These are phyloP conservation scores for Tylopilus sp. DNA, from an alignment of 768 basidiomycete species.

Conservation along the genomic window DNA sequence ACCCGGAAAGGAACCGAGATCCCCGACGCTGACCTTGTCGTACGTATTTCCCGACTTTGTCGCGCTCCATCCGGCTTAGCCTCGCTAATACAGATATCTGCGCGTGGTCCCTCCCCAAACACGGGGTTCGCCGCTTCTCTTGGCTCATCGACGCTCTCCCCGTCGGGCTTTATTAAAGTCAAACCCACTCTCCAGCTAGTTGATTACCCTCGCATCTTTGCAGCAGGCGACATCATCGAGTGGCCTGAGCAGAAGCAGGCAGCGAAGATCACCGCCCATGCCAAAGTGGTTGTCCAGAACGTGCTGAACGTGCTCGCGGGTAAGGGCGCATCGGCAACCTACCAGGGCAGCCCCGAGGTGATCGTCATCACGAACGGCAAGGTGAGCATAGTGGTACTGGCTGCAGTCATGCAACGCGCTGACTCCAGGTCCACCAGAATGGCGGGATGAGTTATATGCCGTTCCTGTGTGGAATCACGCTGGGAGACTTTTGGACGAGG, in stretches of 20 bases:
- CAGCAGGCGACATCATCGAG: slow-evolving; percentile 62
- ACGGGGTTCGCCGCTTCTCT: slow-evolving; percentile 53
- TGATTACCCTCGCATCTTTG: slow-evolving; percentile 54
- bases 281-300: slow-evolving; percentile 44
- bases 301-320: slow-evolving; percentile 43
- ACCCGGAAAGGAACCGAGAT: slow-evolving; percentile 52
- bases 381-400: slow-evolving; percentile 35
- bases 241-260: slow-evolving; percentile 61
- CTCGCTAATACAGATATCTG: slow-evolving; percentile 17
- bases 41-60: slow-evolving; percentile 28
- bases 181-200: slow-evolving; percentile 54
- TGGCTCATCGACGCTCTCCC: slow-evolving; percentile 33
- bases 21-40: slow-evolving; percentile 53
- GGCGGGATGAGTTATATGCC: slow-evolving; percentile 40
- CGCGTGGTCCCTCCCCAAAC: slow-evolving; percentile 42
- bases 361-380: slow-evolving; percentile 54
- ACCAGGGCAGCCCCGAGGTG: slow-evolving; percentile 49
- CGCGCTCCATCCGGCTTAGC: slow-evolving; percentile 1
- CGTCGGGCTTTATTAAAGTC: slow-evolving; percentile 46
- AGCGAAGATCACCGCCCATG: slow-evolving; percentile 47
- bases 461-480: slow-evolving; percentile 41
- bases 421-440: slow-evolving; percentile 25
- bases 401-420: background rate
- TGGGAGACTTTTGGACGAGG: slow-evolving; percentile 43
- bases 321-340: slow-evolving; percentile 33